A percentile compares a stretch with the other conserved stretches of the same genome.
phyloP scores from a whole-genome alignment of 176 grass and related monocot genomes.

The Aegilops bicornis region DNA sequence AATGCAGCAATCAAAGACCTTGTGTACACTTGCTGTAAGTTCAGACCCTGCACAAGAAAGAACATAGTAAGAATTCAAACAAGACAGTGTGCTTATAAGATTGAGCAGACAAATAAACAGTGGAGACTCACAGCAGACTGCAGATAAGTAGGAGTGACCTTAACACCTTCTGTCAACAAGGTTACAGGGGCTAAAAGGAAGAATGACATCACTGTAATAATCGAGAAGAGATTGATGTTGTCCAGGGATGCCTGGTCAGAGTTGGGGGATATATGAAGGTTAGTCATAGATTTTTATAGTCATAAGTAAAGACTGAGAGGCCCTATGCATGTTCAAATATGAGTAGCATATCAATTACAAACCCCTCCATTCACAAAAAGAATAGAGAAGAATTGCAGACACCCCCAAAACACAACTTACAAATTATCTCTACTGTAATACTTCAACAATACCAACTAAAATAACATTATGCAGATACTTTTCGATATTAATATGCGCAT shows the following conservation, averaged over 20 bases:
- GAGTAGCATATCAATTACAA: slow-evolving; percentile 3
- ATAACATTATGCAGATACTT: background rate
- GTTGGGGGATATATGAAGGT: background rate
- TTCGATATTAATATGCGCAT: background rate
- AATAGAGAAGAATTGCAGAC: background rate
- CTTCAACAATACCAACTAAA: background rate
- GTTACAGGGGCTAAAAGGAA: slow-evolving; percentile 76
- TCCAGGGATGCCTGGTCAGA: slow-evolving; percentile 64
- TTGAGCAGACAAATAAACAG: slow-evolving; percentile 14
- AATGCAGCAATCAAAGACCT: slow-evolving; percentile 70
- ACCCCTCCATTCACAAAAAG: background rate
- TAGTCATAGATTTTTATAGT: slow-evolving; percentile 1
- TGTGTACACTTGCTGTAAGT: slow-evolving; percentile 71
- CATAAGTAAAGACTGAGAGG: background rate
- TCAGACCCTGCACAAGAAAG: slow-evolving; percentile 69
- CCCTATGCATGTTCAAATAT: background rate
- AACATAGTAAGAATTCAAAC: slow-evolving; percentile 17
- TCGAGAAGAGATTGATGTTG: slow-evolving; percentile 88
- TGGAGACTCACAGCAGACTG: slow-evolving; percentile 77
- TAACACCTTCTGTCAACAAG: slow-evolving; percentile 77
- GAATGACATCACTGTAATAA: slow-evolving; percentile 98
- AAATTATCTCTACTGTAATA: background rate
- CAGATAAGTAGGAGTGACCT: slow-evolving; percentile 73
- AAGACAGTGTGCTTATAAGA: background rate
- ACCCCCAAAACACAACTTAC: background rate